Percentiles rank a stretch among this genome's conserved stretches.
Conservation (phyloP, 371 early-diverging fungal species). For the Mortierella sp. region DNA sequence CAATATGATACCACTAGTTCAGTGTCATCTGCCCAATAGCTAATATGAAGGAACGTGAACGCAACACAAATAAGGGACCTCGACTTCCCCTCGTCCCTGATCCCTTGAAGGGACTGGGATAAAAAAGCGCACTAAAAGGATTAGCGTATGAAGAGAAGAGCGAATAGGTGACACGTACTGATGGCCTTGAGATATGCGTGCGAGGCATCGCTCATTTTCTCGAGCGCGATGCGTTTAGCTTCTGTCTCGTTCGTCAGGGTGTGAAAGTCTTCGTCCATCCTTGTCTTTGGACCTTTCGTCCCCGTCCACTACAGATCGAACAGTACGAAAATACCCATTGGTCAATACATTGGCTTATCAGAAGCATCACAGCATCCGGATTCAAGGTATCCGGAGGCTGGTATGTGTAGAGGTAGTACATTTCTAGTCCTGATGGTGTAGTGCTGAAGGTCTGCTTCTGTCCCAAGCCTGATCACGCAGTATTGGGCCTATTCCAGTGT, state of each 20-base stretch:
- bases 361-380: not conserved
- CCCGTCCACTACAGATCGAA: constrained; percentile 50
- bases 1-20: too few species aligned
- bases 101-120: not conserved
- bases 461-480: too few species aligned
- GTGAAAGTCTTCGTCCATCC: constrained; percentile 52
- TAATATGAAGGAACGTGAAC: constrained; percentile 22
- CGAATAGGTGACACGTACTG: constrained; percentile 19
- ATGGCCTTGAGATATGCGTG: constrained; percentile 53
- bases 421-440: too few species aligned
- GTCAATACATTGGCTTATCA: not conserved
- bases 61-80: constrained; percentile 7
- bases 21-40: too few species aligned
- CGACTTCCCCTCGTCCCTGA: too few species aligned
- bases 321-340: not conserved
- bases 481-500: not conserved
- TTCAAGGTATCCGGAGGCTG: too few species aligned
- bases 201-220: constrained; percentile 33
- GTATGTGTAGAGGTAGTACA: too few species aligned
- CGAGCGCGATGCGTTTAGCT: constrained; percentile 44
- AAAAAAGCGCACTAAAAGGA: not conserved
- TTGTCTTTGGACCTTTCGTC: constrained; percentile 41
- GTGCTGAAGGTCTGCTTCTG: too few species aligned
- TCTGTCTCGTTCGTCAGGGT: constrained; percentile 45
- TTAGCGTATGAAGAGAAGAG: not conserved